phyloP scores from a whole-genome alignment of 2,329 filamentous ascomycete genomes.

The Cladosporium sp. region DNA sequence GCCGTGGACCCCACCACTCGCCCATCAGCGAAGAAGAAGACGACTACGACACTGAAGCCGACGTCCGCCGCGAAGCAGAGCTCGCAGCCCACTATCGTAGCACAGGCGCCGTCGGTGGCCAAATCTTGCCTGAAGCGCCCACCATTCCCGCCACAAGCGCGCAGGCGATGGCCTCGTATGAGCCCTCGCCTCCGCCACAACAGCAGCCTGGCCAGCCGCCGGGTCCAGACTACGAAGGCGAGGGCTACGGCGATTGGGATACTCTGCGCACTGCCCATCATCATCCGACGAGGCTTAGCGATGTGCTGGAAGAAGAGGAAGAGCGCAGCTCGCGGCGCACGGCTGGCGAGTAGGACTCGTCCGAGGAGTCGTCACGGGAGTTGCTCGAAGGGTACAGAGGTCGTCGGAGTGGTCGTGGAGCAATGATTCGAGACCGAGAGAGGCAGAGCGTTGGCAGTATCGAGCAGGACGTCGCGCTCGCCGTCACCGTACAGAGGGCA shows the following conservation, averaged over 20 bases:
- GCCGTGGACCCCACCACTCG: conserved; percentile 16
- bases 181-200: conserved; percentile 17
- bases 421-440: background rate
- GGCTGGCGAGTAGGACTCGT: conserved; percentile 15
- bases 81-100: conserved; percentile 44
- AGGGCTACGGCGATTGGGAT: conserved; percentile 67
- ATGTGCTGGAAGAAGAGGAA: conserved; percentile 84
- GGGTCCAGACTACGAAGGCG: conserved; percentile 37
- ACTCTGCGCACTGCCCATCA: conserved; percentile 65
- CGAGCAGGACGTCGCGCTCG: background rate
- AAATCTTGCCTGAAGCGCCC: conserved; percentile 28
- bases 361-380: background rate
- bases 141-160: conserved; percentile 28
- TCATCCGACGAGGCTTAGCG: conserved; percentile 82
- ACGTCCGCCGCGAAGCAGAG: conserved; percentile 46
- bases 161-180: conserved; percentile 30
- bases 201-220: conserved; percentile 19
- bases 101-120: conserved; percentile 16
- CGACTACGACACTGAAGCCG: conserved; percentile 53
- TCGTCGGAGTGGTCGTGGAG: background rate
- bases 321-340: conserved; percentile 33
- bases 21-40: conserved; percentile 35
- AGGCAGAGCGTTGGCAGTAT: too few relatives aligned
- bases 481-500: background rate
- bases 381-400: background rate